Percentiles rank a stretch among this genome's conserved stretches.
Conservation (phyloP, 306 rosid species). For the Castanea sativa region DNA sequence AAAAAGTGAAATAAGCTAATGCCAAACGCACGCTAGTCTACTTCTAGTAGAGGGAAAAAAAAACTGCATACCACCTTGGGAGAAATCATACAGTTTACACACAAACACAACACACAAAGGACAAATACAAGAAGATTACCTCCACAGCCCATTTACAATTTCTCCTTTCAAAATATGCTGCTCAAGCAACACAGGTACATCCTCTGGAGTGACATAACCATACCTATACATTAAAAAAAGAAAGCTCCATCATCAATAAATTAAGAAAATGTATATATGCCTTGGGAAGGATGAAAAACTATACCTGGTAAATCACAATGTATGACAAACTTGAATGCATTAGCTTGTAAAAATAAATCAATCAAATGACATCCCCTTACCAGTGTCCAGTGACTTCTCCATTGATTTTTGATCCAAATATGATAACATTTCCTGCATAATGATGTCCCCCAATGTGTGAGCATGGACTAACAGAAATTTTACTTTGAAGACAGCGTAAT, state of each 20-base stretch:
- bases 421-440: slow-evolving; percentile 88
- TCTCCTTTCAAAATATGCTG: slow-evolving; percentile 76
- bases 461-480: slow-evolving; percentile 92
- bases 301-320: background rate
- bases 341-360: background rate
- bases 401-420: slow-evolving; percentile 57
- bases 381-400: slow-evolving; percentile 85
- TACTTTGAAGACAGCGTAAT: slow-evolving; percentile 58
- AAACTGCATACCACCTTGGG: background rate
- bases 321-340: background rate
- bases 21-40: too few relatives aligned
- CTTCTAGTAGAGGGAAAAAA: background rate
- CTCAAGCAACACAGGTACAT: slow-evolving; percentile 70
- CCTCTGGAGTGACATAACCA: slow-evolving; percentile 89
- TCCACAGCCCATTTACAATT: slow-evolving; percentile 70
- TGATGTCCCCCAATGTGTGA: slow-evolving; percentile 89
- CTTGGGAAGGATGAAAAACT: background rate
- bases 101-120: background rate
- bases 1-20: too few relatives aligned
- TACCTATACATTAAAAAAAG: slow-evolving; percentile 52
- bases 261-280: slow-evolving; percentile 5
- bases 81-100: background rate
- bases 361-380: slow-evolving; percentile 39
- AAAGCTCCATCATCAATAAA: slow-evolving; percentile 2
- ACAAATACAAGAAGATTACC: slow-evolving; percentile 40